These are phyloP conservation scores for Chalaropsis ovoidea DNA, from an alignment of 2,329 filamentous ascomycete genomes.

Conservation along the genomic window DNA sequence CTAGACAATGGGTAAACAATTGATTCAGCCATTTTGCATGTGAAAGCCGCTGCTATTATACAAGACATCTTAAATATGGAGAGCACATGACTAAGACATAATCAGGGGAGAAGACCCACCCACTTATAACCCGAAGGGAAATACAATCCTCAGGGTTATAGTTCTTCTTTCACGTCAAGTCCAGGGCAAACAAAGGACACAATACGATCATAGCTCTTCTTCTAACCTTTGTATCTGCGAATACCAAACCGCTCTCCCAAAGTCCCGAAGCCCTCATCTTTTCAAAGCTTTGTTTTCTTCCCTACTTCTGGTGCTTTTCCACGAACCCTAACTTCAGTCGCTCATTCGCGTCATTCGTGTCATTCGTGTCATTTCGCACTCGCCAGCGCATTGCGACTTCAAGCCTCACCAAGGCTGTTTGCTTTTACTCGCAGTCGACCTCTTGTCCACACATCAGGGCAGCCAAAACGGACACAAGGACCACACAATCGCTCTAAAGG, in stretches of 20 bases:
- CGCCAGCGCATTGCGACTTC: not conserved
- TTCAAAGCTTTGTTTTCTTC: not conserved
- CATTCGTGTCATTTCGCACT: not conserved
- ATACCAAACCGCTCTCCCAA: not conserved
- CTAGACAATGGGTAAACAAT: not conserved
- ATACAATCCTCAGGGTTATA: too few relatives aligned
- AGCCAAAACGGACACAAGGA: not conserved
- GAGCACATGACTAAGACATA: not conserved
- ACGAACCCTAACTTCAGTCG: not conserved
- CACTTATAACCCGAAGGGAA: not conserved
- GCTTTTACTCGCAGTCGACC: not conserved
- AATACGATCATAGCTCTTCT: not conserved
- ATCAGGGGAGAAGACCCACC: not conserved
- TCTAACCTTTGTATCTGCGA: not conserved
- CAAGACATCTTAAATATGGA: conserved; percentile 1
- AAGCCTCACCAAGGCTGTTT: not conserved
- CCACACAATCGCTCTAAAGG: too few relatives aligned
- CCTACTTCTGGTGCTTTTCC: too few relatives aligned
- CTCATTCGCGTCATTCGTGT: not conserved
- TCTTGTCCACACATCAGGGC: not conserved
- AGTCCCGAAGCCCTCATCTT: not conserved
- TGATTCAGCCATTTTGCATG: not conserved
- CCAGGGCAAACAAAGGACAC: not conserved
- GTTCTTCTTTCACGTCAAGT: not conserved
- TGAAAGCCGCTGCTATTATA: not conserved